phyloP scores from a whole-genome alignment of 306 rosid species.

The Gastrolobium villosum region DNA sequence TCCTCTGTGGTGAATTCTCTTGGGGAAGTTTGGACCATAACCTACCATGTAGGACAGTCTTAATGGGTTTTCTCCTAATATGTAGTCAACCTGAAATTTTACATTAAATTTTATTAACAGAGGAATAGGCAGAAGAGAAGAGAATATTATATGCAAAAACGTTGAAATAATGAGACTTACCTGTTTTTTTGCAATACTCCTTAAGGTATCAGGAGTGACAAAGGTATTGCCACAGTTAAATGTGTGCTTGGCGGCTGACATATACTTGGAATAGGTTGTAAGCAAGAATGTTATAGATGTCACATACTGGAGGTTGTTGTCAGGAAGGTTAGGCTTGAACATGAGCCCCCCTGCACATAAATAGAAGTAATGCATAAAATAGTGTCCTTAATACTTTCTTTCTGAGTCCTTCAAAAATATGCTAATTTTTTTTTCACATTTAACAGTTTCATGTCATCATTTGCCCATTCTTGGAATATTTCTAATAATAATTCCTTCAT shows the following conservation, averaged over 20 bases:
- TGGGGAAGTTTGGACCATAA: constrained; percentile 74
- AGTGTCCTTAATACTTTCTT: no score
- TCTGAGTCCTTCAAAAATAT: background rate
- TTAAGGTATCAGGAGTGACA: constrained; percentile 69
- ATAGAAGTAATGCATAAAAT: background rate
- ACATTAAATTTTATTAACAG: constrained; percentile 1
- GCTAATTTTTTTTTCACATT: no score
- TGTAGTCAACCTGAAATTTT: constrained; percentile 79
- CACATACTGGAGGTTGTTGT: constrained; percentile 87
- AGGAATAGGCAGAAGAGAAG: background rate
- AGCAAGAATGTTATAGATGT: constrained; percentile 88
- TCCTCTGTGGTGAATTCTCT: constrained; percentile 93
- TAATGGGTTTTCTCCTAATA: constrained; percentile 86
- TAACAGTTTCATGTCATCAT: constrained; percentile 4
- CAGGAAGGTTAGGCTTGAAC: constrained; percentile 81
- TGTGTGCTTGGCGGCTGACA: constrained; percentile 72
- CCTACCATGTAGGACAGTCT: constrained; percentile 95
- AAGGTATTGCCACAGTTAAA: constrained; percentile 77
- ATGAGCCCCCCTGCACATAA: constrained; percentile 76
- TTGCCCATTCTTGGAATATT: background rate
- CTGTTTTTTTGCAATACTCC: constrained; percentile 76
- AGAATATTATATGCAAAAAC: background rate
- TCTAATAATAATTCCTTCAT: background rate
- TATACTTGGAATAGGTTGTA: constrained; percentile 87
- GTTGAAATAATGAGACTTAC: constrained; percentile 43